Evolutionary conservation across 805 yeast genomes (phyloP), one percentile per base, ranked within the genome.

Genomic region (Candida xyloterini): DNA sequence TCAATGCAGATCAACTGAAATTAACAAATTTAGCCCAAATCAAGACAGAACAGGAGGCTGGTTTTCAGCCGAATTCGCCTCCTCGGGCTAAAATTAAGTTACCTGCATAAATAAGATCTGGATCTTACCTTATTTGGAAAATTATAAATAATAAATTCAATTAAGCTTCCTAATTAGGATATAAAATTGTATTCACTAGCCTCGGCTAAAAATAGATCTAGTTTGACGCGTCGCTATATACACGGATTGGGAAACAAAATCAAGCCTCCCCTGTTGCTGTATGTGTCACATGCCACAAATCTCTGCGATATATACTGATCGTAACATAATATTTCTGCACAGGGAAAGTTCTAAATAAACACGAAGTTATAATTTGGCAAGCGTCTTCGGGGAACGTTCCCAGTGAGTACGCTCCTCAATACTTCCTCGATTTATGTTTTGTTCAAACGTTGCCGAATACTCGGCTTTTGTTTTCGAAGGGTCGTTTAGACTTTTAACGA

Each of bases 401-500:
- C 22, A 30, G n/a, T 48, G 53, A 30, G 60, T 67, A 40, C 71
- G 65, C 25, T 53, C 62, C 21, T 63, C 66, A 23, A 61, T 51
- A 4, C 61, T 52, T 5, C 62, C 61, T 40, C 74, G 62, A 3
- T 65, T 53, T 58, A 77, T 62, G 46, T 65, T 55, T 1, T 53
- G 55, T 32, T 69, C 55, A 10, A 73, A 55, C 7, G 42, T 49
- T 13, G 56, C 67, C 23, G 75, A 66, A 57, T 81, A 81, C n/a
- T 79, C 76, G 10, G 91, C 84, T 53, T 81, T 78, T 46, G 76
- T 67, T 10, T 60, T 59, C 7, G 63, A 57, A 13, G 80, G 77
- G 42, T 79, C 78, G 55, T 76, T 77, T 33, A 56, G 53, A 7
- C 43, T 43, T 51, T 73, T 71, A 43, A 81, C 82, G 40, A 69